Evolutionary conservation across 164 flowering plant species (phyloP), one percentile per base, ranked within the genome.

Genomic region (Annona cherimola): DNA sequence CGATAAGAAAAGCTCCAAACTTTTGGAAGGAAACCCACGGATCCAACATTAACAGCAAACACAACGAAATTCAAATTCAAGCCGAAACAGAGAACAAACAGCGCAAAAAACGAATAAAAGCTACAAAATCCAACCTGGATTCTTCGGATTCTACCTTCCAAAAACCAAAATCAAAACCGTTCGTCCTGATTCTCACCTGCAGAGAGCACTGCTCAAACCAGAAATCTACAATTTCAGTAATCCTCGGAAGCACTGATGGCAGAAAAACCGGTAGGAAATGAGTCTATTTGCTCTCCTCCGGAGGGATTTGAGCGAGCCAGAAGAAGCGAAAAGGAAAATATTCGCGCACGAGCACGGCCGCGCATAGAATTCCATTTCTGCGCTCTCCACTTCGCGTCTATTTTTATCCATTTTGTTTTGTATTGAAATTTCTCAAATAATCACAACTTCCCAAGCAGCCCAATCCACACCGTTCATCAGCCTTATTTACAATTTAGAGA

Each of bases 311-410:
- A 8, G n/a, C 41, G 45, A 40, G 19, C 2, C 12, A 61, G 64
- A 26, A 4, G 64, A 61, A 61, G 35, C 7, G 41, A 40, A 40
- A 41, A 40, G 18, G 42, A 7, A 40, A 64, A 16, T 11, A 41
- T 35, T 40, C 42, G 67, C 67, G 4, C 19, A 41, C n/a, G 67
- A 26, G 42, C 42, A 18, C 14, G 45, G 20, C 67, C 41, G 67
- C 14, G 45, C 12, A 12, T 39, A 14, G 67, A 11, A 9, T 64
- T 64, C 67, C 42, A 64, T 61, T 35, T 63, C 61, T 64, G 3
- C 44, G 14, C 61, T 42, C 14, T 55, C 59, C 1, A 69, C 35
- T 42, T 86, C 86, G 73, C 73, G 85, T 50, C 3, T 7, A 2
- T 50, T 50, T 50, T 16, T 46, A 46, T 46, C 12, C 14, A 9